Evolutionary conservation across 176 grass and related monocot genomes (phyloP).

Genomic region (Guadua angustifolia): DNA sequence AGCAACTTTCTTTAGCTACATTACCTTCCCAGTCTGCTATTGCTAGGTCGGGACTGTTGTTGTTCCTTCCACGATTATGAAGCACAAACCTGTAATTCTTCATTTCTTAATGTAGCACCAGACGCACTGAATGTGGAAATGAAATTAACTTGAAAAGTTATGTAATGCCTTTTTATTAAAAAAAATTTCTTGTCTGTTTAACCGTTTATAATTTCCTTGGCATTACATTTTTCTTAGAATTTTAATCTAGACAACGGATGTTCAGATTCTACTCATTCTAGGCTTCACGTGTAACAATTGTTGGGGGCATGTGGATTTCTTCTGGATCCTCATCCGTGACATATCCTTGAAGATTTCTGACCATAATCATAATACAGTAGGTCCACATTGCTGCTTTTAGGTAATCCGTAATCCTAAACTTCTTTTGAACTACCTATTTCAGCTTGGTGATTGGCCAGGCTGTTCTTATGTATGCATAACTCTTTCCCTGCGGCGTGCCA

Average conservation of each 20-base stretch:
- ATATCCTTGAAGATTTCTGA: not conserved
- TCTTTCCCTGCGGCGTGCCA: not conserved
- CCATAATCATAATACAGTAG: not conserved
- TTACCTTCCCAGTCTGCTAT: slow-evolving; percentile 12
- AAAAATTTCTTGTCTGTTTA: not conserved
- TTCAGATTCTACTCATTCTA: not conserved
- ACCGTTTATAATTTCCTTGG: not conserved
- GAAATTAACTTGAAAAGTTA: not conserved
- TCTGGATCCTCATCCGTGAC: not conserved
- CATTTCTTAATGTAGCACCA: slow-evolving; percentile 18
- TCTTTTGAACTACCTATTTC: not conserved
- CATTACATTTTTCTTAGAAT: not conserved
- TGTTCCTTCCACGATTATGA: slow-evolving; percentile 30
- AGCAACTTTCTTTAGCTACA: slow-evolving; percentile 18
- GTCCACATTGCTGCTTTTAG: not conserved
- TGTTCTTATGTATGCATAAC: not conserved
- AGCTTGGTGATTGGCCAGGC: not conserved
- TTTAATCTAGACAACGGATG: not conserved
- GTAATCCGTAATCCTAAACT: not conserved
- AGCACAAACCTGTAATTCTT: slow-evolving; percentile 28
- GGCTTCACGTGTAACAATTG: not conserved
- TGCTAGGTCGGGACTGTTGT: slow-evolving; percentile 22
- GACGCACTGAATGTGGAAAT: slow-evolving; percentile 10
- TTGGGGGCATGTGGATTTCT: not conserved
- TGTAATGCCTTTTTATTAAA: not conserved